phyloP scores from a whole-genome alignment of 495 filamentous ascomycete genomes.

The Xylaria intraflava region DNA sequence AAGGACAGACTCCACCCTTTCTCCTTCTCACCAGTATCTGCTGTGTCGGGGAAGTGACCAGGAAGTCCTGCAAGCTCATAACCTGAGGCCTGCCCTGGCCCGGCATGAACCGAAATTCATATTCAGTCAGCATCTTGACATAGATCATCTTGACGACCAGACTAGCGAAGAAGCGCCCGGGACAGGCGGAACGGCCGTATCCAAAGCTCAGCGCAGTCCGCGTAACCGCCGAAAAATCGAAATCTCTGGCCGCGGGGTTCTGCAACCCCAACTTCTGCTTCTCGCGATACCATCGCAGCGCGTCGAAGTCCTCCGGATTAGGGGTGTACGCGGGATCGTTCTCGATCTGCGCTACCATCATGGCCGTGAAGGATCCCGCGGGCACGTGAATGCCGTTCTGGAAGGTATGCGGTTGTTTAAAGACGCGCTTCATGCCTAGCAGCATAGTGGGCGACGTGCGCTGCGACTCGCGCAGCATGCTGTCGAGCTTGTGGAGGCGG shows the following conservation, averaged over 20 bases:
- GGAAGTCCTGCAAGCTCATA: slow-evolving; percentile 4
- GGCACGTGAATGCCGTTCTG: slow-evolving; percentile 12
- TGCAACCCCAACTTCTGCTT: not conserved
- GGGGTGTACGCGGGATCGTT: slow-evolving; percentile 13
- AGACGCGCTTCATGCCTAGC: slow-evolving; percentile 8
- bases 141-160: slow-evolving; percentile 20
- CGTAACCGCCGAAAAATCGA: slow-evolving; percentile 9
- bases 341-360: slow-evolving; percentile 14
- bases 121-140: slow-evolving; percentile 15
- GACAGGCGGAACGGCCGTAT: slow-evolving; percentile 18
- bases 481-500: slow-evolving; percentile 7
- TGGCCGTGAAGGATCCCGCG: slow-evolving; percentile 6
- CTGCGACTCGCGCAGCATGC: slow-evolving; percentile 10
- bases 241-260: not conserved
- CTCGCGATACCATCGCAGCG: slow-evolving; percentile 14
- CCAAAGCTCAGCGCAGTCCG: slow-evolving; percentile 18
- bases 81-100: slow-evolving; percentile 10
- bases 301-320: slow-evolving; percentile 17
- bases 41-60: not conserved
- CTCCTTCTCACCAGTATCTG: not conserved
- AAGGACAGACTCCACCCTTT: not conserved
- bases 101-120: slow-evolving; percentile 13
- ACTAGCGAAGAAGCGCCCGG: slow-evolving; percentile 19
- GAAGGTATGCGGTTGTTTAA: slow-evolving; percentile 5
- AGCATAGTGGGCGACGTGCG: slow-evolving; percentile 1